These are phyloP conservation scores for Mycena vitilis DNA, from an alignment of 768 basidiomycete species.

Conservation along the genomic window DNA sequence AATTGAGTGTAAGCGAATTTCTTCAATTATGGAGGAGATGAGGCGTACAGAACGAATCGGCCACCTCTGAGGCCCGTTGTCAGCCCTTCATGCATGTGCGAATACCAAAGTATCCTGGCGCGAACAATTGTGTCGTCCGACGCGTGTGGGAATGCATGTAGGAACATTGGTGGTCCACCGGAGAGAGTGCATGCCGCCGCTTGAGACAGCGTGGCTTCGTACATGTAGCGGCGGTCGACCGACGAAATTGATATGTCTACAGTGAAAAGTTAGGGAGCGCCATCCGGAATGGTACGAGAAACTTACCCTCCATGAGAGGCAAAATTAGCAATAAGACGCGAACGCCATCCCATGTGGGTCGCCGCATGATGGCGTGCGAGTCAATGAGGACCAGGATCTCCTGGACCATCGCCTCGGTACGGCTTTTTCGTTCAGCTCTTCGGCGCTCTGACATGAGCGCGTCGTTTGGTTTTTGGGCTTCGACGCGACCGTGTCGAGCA, in stretches of 20 bases:
- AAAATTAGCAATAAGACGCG: slow-evolving; percentile 81
- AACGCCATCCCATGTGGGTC: slow-evolving; percentile 90
- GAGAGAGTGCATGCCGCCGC: slow-evolving; percentile 77
- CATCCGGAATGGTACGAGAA: slow-evolving; percentile 6
- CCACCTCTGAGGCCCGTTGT: slow-evolving; percentile 87
- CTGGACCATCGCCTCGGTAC: slow-evolving; percentile 75
- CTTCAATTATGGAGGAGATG: slow-evolving; percentile 17
- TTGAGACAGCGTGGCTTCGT: slow-evolving; percentile 87
- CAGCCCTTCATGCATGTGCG: slow-evolving; percentile 86
- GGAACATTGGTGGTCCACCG: slow-evolving; percentile 46
- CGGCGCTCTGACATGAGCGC: slow-evolving; percentile 49
- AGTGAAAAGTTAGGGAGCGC: slow-evolving; percentile 17
- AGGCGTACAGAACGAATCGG: slow-evolving; percentile 78
- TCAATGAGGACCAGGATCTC: slow-evolving; percentile 88
- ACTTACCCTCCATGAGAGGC: slow-evolving; percentile 86
- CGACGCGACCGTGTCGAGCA: slow-evolving; percentile 29
- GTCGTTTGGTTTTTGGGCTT: slow-evolving; percentile 37
- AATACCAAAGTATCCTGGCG: slow-evolving; percentile 91
- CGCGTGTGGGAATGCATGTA: slow-evolving; percentile 57
- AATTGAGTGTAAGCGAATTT: slow-evolving; percentile 6
- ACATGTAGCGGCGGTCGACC: slow-evolving; percentile 70
- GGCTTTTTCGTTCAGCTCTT: slow-evolving; percentile 61
- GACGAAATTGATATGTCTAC: slow-evolving; percentile 49
- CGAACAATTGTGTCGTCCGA: slow-evolving; percentile 73
- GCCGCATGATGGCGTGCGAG: slow-evolving; percentile 78